Evolutionary conservation across 1,284 basidiomycete genomes (phyloP).

Genomic region (Pseudozyma pruni): DNA sequence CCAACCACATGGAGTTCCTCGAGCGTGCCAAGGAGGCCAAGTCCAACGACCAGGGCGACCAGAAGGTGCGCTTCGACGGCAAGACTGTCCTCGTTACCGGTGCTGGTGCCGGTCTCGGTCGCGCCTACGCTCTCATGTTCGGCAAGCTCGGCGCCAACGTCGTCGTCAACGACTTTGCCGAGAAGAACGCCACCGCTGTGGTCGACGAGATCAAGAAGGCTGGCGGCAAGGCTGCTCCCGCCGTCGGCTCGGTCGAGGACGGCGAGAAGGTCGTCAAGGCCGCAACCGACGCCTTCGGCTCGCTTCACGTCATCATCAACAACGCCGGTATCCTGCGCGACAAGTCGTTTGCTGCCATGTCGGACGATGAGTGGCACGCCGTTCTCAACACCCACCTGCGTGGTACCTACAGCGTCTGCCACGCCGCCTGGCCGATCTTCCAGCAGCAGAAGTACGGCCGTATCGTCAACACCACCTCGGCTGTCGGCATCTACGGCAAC

Average conservation of each 20-base stretch:
- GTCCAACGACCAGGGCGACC: conserved; percentile 77
- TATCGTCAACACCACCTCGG: conserved; percentile 91
- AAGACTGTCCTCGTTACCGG: conserved; percentile 96
- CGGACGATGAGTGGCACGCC: conserved; percentile 92
- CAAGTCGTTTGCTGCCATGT: conserved; percentile 89
- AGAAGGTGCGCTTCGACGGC: conserved; percentile 82
- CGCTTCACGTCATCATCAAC: conserved; percentile 86
- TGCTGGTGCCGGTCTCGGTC: conserved; percentile 75
- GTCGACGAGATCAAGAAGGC: conserved; percentile 86
- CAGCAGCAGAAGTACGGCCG: conserved; percentile 96
- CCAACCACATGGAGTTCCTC: conserved; percentile 73
- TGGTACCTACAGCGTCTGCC: conserved; percentile 75
- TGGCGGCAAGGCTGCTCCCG: conserved; percentile 87
- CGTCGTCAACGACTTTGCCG: conserved; percentile 93
- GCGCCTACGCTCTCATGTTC: conserved; percentile 91
- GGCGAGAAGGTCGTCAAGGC: conserved; percentile 86
- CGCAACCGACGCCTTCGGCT: conserved; percentile 87
- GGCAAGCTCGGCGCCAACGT: conserved; percentile 92
- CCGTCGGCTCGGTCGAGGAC: conserved; percentile 87
- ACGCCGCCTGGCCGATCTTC: conserved; percentile 97
- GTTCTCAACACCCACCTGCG: conserved; percentile 86
- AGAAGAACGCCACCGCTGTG: conserved; percentile 83
- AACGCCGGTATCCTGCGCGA: conserved; percentile 91
- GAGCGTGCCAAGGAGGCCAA: conserved; percentile 77
- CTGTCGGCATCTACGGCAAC: conserved; percentile 91